A percentile compares a stretch with the other conserved stretches of the same genome.
Evolutionary conservation across 306 rosid genomes (phyloP).

Genomic region (Rubus idaeus): DNA sequence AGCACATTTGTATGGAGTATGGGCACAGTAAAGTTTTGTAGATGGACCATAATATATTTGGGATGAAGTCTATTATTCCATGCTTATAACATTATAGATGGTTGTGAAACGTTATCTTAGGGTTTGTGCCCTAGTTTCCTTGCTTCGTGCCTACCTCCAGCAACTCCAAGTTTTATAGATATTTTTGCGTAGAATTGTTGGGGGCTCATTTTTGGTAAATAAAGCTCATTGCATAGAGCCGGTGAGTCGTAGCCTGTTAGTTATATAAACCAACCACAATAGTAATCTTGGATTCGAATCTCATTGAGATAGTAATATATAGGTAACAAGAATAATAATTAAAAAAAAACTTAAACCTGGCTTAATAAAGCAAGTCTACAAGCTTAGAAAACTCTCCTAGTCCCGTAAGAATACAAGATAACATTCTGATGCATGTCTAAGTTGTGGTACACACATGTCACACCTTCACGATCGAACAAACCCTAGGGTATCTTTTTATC

Average conservation of each 20-base stretch:
- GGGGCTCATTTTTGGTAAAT: neutral
- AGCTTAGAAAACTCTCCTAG: too few relatives aligned
- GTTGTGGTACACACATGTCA: too few relatives aligned
- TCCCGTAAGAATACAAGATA: too few relatives aligned
- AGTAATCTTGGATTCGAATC: too few relatives aligned
- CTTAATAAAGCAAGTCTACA: too few relatives aligned
- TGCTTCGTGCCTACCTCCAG: neutral
- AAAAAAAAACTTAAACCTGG: too few relatives aligned
- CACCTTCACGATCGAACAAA: too few relatives aligned
- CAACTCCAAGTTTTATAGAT: too few relatives aligned
- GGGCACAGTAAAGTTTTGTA: neutral
- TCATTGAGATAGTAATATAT: too few relatives aligned
- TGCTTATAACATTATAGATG: neutral
- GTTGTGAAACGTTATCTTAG: neutral
- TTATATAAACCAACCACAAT: neutral
- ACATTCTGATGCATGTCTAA: too few relatives aligned
- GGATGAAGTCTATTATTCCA: neutral
- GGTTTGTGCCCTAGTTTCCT: neutral
- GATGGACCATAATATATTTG: neutral
- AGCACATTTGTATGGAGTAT: neutral
- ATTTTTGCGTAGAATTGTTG: neutral
- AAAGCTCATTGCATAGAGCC: neutral
- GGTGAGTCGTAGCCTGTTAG: neutral
- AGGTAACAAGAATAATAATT: too few relatives aligned
- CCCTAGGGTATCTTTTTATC: neutral